Percentiles rank a stretch among this genome's conserved stretches.
Evolutionary conservation across 148 eudicot genomes (phyloP).

Genomic region (Camellia granthamiana): DNA sequence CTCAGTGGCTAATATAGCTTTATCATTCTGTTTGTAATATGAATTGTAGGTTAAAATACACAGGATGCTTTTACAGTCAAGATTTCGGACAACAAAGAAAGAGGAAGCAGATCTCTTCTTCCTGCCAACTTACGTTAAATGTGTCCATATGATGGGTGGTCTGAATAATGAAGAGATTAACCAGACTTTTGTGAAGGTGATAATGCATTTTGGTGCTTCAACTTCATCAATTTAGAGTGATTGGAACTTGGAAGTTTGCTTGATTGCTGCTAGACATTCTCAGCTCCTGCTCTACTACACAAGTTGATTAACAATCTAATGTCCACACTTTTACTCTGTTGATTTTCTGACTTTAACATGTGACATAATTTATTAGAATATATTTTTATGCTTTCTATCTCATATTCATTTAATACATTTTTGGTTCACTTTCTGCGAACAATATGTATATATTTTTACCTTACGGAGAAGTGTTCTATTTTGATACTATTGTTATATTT

Average conservation of each 20-base stretch:
- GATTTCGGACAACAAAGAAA: slow-evolving; percentile 63
- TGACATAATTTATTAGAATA: background rate
- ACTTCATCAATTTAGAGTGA: slow-evolving; percentile 1
- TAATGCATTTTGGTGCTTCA: slow-evolving; percentile 1
- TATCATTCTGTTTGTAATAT: background rate
- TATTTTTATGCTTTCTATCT: background rate
- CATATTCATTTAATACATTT: background rate
- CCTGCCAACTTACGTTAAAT: slow-evolving; percentile 80
- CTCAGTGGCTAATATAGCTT: background rate
- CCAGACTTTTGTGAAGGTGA: slow-evolving; percentile 82
- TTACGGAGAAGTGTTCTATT: background rate
- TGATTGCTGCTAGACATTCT: background rate
- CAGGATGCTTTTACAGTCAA: slow-evolving; percentile 63
- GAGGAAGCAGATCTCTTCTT: slow-evolving; percentile 87
- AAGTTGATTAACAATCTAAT: no score
- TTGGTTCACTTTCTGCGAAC: background rate
- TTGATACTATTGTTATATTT: slow-evolving; percentile 8
- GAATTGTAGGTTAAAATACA: slow-evolving; percentile 78
- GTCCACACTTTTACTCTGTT: background rate
- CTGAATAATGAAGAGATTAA: slow-evolving; percentile 88
- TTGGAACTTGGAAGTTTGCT: slow-evolving; percentile 2
- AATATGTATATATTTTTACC: background rate
- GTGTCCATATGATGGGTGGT: slow-evolving; percentile 93
- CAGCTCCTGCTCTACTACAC: background rate
- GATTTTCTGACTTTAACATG: background rate